Percentiles rank a stretch among this genome's conserved stretches.
phyloP scores from a whole-genome alignment of 805 yeast genomes.

The Wickerhamiella kazuoi region DNA sequence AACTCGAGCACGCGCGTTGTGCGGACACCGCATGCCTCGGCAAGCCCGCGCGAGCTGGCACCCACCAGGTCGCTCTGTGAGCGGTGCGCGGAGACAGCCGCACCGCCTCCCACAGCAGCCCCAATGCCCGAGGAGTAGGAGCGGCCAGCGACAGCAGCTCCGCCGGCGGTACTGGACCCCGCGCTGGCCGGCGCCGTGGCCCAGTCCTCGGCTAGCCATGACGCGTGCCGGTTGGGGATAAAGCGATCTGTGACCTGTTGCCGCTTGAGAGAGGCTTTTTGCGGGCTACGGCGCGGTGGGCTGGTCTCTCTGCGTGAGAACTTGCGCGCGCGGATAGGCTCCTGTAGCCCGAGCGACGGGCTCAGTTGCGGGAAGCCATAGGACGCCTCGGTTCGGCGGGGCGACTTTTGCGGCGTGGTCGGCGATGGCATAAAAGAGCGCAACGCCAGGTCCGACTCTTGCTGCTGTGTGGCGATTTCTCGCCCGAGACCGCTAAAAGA shows the following conservation, averaged over 20 bases:
- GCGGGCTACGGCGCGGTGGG: not conserved
- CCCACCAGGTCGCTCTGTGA: not conserved
- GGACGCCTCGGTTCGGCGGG: not conserved
- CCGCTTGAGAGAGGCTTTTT: not conserved
- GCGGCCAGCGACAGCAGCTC: too few species aligned
- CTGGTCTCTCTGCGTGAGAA: not conserved
- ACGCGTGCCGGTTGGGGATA: slow-evolving; percentile 3
- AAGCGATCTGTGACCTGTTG: slow-evolving; percentile 1
- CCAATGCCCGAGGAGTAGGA: too few species aligned
- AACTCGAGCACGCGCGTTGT: slow-evolving; percentile 71
- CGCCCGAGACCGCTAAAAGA: too few species aligned
- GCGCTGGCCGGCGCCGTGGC: not conserved
- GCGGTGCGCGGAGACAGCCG: not conserved
- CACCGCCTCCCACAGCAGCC: too few species aligned
- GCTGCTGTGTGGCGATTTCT: too few species aligned
- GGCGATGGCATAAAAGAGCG: not conserved
- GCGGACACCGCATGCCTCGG: slow-evolving; percentile 83
- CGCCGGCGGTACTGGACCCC: not conserved
- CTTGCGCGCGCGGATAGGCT: not conserved
- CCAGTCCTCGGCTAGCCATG: not conserved
- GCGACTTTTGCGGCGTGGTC: not conserved
- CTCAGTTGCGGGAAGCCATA: not conserved
- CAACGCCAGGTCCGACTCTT: too few species aligned
- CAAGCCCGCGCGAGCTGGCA: slow-evolving; percentile 24
- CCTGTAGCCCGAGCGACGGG: not conserved